Evolutionary conservation across 1,284 basidiomycete genomes (phyloP).

Genomic region (Rhodotorula sp.): DNA sequence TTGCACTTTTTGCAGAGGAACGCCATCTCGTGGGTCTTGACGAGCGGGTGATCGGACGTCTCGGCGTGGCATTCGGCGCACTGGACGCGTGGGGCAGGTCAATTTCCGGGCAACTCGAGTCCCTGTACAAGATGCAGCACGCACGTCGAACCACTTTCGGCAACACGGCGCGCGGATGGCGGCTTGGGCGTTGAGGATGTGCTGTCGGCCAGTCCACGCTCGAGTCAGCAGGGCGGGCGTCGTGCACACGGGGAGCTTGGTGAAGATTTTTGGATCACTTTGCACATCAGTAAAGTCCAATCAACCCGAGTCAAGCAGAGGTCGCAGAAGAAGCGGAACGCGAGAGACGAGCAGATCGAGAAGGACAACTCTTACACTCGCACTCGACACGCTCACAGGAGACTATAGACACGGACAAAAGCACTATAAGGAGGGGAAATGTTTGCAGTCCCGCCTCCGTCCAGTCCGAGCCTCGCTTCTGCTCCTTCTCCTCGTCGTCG

Average conservation of each 20-base stretch:
- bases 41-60: constrained; percentile 67
- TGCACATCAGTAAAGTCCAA: too few species aligned
- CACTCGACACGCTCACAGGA: neutral
- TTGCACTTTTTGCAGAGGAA: constrained; percentile 98
- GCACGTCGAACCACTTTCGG: constrained; percentile 83
- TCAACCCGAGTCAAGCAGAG: too few species aligned
- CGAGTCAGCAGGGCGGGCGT: too few species aligned
- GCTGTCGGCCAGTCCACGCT: constrained; percentile 59
- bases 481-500: neutral
- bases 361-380: neutral
- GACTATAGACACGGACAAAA: neutral
- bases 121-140: constrained; percentile 27
- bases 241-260: too few species aligned
- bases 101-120: neutral
- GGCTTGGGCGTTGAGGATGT: constrained; percentile 88
- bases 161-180: constrained; percentile 91
- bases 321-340: constrained; percentile 1
- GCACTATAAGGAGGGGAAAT: neutral
- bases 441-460: constrained; percentile 5
- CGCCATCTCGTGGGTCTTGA: constrained; percentile 80
- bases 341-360: neutral
- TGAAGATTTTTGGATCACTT: too few species aligned
- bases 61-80: constrained; percentile 92
- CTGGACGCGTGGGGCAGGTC: constrained; percentile 45
- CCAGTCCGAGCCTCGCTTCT: neutral